phyloP scores from a whole-genome alignment of 345 rosid genomes.

The Populus davidiana region DNA sequence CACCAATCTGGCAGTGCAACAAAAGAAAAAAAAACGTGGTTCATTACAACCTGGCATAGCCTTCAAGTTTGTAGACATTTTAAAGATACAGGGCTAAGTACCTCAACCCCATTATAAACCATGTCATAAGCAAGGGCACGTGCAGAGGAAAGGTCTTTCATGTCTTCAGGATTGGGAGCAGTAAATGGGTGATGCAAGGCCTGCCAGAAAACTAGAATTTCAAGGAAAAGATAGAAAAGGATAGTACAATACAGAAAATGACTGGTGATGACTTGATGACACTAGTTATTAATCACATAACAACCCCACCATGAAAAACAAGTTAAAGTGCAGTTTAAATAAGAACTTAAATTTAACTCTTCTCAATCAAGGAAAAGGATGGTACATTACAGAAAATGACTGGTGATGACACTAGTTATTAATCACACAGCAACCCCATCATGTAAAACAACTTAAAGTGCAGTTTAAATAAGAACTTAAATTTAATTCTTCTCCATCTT shows the following conservation, averaged over 20 bases:
- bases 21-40: background rate
- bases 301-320: background rate
- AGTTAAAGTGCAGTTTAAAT: background rate
- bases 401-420: too few species aligned
- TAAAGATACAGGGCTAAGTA: slow-evolving; percentile 19
- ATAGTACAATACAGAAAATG: too few species aligned
- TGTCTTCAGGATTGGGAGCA: slow-evolving; percentile 91
- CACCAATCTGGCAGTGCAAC: slow-evolving; percentile 71
- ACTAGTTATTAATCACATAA: too few species aligned
- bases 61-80: slow-evolving; percentile 3
- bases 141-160: slow-evolving; percentile 78
- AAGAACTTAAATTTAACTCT: background rate
- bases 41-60: background rate
- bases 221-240: slow-evolving; percentile 2
- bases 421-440: background rate
- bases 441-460: background rate
- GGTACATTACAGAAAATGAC: too few species aligned
- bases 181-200: slow-evolving; percentile 97
- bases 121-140: slow-evolving; percentile 95
- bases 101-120: slow-evolving; percentile 99
- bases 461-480: background rate
- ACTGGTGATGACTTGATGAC: too few species aligned
- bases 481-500: background rate
- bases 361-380: background rate
- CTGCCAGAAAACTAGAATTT: slow-evolving; percentile 35